A percentile compares a stretch with the other conserved stretches of the same genome.
Conservation (phyloP, 139 green algal species). For the Dunaliella primolecta region DNA sequence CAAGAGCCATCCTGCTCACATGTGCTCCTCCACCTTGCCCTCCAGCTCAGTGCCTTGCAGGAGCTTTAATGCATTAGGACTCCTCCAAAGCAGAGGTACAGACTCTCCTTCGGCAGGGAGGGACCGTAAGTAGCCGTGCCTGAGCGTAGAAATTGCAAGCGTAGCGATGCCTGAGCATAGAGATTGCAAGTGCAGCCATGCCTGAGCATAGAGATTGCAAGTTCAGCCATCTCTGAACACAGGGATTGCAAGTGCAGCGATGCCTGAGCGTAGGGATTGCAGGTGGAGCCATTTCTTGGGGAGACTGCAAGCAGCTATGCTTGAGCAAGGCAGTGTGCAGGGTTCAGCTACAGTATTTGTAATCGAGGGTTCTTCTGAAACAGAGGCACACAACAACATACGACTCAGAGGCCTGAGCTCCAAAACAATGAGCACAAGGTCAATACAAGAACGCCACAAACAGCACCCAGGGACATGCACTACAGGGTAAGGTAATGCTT, state of each 20-base stretch:
- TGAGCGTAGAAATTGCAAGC: conserved; percentile 14
- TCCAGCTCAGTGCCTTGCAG: conserved; percentile 62
- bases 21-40: conserved; percentile 37
- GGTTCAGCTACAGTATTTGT: conserved; percentile 48
- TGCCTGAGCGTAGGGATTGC: background rate
- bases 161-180: background rate
- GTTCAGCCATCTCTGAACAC: background rate
- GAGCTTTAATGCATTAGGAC: conserved; percentile 36
- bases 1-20: conserved; percentile 16
- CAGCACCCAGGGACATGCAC: too few relatives aligned
- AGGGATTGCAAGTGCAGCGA: background rate
- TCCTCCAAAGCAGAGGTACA: conserved; percentile 72
- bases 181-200: background rate
- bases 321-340: background rate
- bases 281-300: background rate
- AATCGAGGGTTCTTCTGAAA: conserved; percentile 27
- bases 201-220: background rate
- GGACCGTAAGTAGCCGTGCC: conserved; percentile 61
- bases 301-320: background rate
- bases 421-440: too few relatives aligned
- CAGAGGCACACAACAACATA: too few relatives aligned
- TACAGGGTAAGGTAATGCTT: too few relatives aligned
- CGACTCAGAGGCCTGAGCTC: too few relatives aligned
- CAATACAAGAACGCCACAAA: too few relatives aligned
- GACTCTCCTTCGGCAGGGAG: conserved; percentile 52